Evolutionary conservation across 768 basidiomycete species (phyloP), one percentile per base, ranked within the genome.

Genomic region (Suillus occidentalis): DNA sequence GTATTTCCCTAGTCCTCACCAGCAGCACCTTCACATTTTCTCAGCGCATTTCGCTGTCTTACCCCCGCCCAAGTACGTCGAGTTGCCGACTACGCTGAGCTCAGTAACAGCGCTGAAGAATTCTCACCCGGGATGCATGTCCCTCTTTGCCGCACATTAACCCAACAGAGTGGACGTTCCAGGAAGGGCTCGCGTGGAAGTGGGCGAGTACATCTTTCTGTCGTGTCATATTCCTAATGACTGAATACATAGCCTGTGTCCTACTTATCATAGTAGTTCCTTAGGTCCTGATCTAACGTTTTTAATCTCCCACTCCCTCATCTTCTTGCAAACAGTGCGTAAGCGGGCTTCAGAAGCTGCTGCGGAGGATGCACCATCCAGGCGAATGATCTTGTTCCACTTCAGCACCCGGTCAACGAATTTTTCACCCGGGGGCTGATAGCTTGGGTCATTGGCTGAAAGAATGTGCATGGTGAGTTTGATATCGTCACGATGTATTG

Each of bases 21-120:
- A 52, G 81, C 85, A 28, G 87, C 84, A 34, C 81, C 89, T 42
- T 84, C 86, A n/a, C 78, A 85, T 59, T 85, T 87, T 16, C 75
- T 88, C 64, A 78, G 76, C 59, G 79, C 81, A 5, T 87, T 89
- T 71, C 74, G 72, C 37, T 77, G 78, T 20, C 77, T 88, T 64
- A 73, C 77, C 89, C 42, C 87, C 87, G 2, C 85, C 86, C 20
- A 89, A 86, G 40, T 79, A 86, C 22, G 80, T 4, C 31, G 31
- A 31, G 31, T 31, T 81, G 67, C 81, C 4, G 2, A 81, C 68
- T 74, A 79, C 40, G 6, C 40, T 2, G 5, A 16, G 40, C 40
- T 42, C 40, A 42, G 40, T 6, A 42, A 42, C 16, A 16, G 16
- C 16, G 16, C 40, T 0, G 40, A 42, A 42, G 16, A 42, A 16